A percentile compares a stretch with the other conserved stretches of the same genome.
phyloP scores from a whole-genome alignment of 768 basidiomycete species.

The Lentinula aciculospora region DNA sequence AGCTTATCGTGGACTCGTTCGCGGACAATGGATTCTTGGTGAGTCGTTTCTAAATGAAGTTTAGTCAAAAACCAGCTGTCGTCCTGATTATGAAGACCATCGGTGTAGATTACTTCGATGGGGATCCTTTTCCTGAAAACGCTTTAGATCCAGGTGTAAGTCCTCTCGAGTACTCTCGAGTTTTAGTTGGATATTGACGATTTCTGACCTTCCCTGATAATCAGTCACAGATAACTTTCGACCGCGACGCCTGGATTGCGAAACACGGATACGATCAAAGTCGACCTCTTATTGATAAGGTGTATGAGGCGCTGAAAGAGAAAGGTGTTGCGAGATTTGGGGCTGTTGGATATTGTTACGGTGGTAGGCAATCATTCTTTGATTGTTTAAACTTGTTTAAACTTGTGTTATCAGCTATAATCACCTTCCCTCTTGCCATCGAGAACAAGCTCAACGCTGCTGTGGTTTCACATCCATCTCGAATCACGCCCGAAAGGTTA shows the following conservation, averaged over 20 bases:
- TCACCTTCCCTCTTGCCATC: conserved; percentile 24
- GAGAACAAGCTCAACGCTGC: conserved; percentile 19
- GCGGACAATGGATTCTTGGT: conserved; percentile 33
- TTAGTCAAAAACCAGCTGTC: no score
- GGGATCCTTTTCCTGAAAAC: conserved; percentile 10
- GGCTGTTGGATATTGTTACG: conserved; percentile 38
- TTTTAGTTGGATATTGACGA: no score
- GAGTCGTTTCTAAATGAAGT: no score
- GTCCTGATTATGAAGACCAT: conserved; percentile 13
- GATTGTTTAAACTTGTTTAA: not conserved
- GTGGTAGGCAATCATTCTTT: conserved; percentile 17
- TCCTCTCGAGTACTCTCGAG: no score
- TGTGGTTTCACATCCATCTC: conserved; percentile 25
- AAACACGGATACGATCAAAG: conserved; percentile 25
- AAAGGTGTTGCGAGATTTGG: conserved; percentile 34
- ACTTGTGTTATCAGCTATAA: conserved; percentile 12
- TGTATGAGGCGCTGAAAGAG: conserved; percentile 17
- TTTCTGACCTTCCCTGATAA: no score
- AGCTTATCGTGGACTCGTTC: conserved; percentile 40
- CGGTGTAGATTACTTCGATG: conserved; percentile 13
- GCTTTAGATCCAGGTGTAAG: not conserved
- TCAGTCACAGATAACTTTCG: conserved; percentile 14
- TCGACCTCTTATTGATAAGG: conserved; percentile 27
- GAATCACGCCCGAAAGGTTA: conserved; percentile 22
- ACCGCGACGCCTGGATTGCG: conserved; percentile 26